Evolutionary conservation across 2,329 filamentous ascomycete species (phyloP).

Genomic region (Aspergillus sp.): DNA sequence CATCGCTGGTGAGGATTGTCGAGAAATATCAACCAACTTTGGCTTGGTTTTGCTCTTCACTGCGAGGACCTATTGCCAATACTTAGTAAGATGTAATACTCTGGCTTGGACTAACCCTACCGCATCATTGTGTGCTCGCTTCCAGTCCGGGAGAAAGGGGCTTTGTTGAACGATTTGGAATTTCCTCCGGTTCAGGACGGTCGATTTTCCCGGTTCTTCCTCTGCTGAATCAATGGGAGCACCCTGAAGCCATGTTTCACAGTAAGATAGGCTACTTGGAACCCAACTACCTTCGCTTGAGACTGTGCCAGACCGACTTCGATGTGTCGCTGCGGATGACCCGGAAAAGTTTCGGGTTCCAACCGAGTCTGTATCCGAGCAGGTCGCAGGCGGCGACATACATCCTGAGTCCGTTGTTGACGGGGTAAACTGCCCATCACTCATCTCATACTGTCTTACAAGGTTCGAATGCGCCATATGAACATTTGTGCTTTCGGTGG

Average conservation of each 20-base stretch:
- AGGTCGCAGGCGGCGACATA: conserved; percentile 19
- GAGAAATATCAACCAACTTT: conserved; percentile 44
- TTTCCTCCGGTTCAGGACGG: conserved; percentile 39
- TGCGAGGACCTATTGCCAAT: conserved; percentile 32
- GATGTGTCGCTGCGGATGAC: conserved; percentile 31
- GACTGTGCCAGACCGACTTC: conserved; percentile 39
- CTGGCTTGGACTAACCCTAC: conserved; percentile 12
- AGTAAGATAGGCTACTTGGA: conserved; percentile 42
- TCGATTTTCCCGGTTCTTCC: conserved; percentile 29
- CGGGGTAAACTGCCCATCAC: conserved; percentile 20
- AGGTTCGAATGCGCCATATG: conserved; percentile 40
- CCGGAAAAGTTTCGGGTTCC: conserved; percentile 22
- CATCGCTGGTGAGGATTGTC: conserved; percentile 39
- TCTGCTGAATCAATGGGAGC: conserved; percentile 38
- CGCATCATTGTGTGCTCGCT: conserved; percentile 21
- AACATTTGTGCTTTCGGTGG: conserved; percentile 33
- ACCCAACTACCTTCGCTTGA: conserved; percentile 46
- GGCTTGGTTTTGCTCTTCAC: conserved; percentile 44
- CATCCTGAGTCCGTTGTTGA: conserved; percentile 17
- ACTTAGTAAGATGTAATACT: conserved; percentile 30
- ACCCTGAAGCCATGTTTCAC: conserved; percentile 43
- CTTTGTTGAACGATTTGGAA: conserved; percentile 44
- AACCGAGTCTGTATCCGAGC: conserved; percentile 18
- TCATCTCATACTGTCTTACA: conserved; percentile 32
- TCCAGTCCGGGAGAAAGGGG: conserved; percentile 31